Evolutionary conservation across 2,329 filamentous ascomycete species (phyloP).

Genomic region (Ciborinia camelliae): DNA sequence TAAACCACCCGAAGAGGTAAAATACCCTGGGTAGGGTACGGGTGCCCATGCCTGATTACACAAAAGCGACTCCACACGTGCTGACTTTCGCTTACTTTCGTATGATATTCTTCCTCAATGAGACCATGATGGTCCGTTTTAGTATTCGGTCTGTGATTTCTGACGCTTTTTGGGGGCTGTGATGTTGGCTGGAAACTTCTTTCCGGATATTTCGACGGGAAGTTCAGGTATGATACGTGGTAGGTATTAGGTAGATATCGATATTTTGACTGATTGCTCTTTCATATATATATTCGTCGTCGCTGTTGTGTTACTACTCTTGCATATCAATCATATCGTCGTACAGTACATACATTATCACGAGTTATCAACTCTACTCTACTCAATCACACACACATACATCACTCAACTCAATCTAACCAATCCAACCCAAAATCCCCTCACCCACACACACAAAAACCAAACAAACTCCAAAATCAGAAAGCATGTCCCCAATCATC

Average conservation of each 20-base stretch:
- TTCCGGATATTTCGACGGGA: background rate
- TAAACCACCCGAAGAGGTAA: no score
- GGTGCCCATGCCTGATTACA: no score
- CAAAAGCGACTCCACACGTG: background rate
- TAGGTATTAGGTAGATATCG: background rate
- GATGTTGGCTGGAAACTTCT: background rate
- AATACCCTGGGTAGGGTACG: no score
- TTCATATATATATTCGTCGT: background rate
- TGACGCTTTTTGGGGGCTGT: background rate
- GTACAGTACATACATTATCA: background rate
- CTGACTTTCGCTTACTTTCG: background rate
- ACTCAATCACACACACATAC: background rate
- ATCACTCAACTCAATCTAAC: background rate
- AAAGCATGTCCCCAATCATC: slow-evolving; percentile 16
- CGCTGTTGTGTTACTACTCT: background rate
- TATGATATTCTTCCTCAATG: background rate
- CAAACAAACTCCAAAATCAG: background rate
- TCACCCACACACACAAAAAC: background rate
- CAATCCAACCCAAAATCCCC: background rate
- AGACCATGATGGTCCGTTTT: slow-evolving; percentile 4
- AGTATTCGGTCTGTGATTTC: background rate
- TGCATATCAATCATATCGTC: background rate
- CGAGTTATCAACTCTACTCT: slow-evolving; percentile 8
- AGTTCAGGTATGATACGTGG: background rate
- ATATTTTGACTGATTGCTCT: no score